Conservation (phyloP, 805 yeast genomes). For the Schwanniomyces polymorphus region DNA sequence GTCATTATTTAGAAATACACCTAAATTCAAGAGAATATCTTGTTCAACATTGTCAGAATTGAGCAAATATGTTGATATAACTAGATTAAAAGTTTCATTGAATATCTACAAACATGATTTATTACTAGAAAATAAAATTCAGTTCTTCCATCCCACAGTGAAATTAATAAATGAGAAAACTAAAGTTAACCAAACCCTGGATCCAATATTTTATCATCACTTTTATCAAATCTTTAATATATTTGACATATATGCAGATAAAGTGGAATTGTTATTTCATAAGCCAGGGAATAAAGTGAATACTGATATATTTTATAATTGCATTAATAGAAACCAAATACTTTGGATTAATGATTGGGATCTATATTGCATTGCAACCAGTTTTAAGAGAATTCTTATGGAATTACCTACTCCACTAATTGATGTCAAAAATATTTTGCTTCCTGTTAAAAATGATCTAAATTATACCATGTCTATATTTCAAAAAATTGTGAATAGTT, state of each 20-base stretch:
- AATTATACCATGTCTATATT: conserved; percentile 43
- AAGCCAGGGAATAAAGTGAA: conserved; percentile 54
- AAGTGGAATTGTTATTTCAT: conserved; percentile 50
- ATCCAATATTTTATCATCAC: conserved; percentile 32
- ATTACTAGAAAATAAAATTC: conserved; percentile 38
- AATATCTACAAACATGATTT: conserved; percentile 71
- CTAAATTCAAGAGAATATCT: conserved; percentile 31
- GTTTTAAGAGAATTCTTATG: conserved; percentile 46
- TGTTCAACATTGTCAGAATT: conserved; percentile 53
- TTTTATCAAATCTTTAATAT: conserved; percentile 55
- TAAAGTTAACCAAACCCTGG: conserved; percentile 11
- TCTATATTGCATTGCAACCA: conserved; percentile 49
- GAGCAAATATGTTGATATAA: conserved; percentile 66
- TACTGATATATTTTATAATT: conserved; percentile 46
- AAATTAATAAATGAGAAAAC: conserved; percentile 23
- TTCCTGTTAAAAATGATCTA: conserved; percentile 55
- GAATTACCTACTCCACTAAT: conserved; percentile 57
- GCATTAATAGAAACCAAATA: conserved; percentile 54
- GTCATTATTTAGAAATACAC: not conserved
- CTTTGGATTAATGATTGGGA: conserved; percentile 59
- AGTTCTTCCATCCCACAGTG: conserved; percentile 12
- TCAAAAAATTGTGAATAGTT: conserved; percentile 8
- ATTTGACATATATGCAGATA: conserved; percentile 40
- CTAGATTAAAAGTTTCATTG: conserved; percentile 72
- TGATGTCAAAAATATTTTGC: conserved; percentile 44